Conservation (phyloP, 2,329 filamentous ascomycete genomes). For the Chrysosphaeria jannelii region DNA sequence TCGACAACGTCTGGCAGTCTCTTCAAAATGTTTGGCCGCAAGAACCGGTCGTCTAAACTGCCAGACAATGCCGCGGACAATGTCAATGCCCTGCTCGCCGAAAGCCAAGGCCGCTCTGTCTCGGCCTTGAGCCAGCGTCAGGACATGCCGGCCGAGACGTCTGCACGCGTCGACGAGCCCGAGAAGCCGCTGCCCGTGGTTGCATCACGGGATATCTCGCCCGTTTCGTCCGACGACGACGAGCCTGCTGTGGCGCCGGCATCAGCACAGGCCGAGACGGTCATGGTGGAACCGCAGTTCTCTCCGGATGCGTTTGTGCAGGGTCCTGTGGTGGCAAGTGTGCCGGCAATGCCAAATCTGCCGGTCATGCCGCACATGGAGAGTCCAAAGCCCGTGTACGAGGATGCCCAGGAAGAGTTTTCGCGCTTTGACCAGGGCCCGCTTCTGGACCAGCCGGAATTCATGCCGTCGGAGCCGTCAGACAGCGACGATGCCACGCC, state of each 20-base stretch:
- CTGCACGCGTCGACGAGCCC: background rate
- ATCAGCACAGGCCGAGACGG: background rate
- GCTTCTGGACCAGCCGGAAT: slow-evolving; percentile 59
- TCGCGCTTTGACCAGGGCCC: slow-evolving; percentile 67
- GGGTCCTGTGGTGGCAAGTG: slow-evolving; percentile 5
- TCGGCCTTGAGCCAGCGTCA: background rate
- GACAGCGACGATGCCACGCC: slow-evolving; percentile 19
- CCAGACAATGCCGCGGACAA: slow-evolving; percentile 21
- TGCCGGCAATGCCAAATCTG: background rate
- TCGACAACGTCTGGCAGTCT: slow-evolving; percentile 15
- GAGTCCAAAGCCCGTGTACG: slow-evolving; percentile 9
- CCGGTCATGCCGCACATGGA: slow-evolving; percentile 1
- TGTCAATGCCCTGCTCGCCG: slow-evolving; percentile 18
- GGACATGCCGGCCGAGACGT: too few species aligned
- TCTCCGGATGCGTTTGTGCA: slow-evolving; percentile 6
- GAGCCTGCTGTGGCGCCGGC: background rate
- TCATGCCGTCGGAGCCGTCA: slow-evolving; percentile 27
- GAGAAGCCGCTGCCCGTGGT: slow-evolving; percentile 1
- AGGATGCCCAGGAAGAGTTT: slow-evolving; percentile 28
- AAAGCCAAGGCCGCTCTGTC: too few species aligned
- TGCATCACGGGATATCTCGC: slow-evolving; percentile 1
- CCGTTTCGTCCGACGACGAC: slow-evolving; percentile 4
- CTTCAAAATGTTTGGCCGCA: slow-evolving; percentile 34
- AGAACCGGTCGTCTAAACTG: slow-evolving; percentile 25
- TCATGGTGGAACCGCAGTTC: background rate